phyloP scores from a whole-genome alignment of 345 rosid species.

The Hibiscus syriacus region DNA sequence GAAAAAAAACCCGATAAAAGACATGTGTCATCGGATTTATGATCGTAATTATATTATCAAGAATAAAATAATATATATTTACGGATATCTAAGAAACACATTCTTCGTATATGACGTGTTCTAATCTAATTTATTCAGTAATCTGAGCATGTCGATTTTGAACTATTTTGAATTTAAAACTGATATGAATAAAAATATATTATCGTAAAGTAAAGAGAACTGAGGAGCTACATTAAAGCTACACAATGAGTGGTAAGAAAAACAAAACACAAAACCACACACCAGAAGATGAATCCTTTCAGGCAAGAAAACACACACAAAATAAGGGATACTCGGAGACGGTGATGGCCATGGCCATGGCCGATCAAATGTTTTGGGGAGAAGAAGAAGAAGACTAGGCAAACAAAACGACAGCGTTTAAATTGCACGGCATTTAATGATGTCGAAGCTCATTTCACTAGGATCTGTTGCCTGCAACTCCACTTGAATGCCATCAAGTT shows the following conservation, averaged over 20 bases:
- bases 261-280: not conserved
- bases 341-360: not conserved
- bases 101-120: not conserved
- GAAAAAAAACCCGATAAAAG: too few relatives aligned
- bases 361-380: not conserved
- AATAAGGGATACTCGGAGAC: not conserved
- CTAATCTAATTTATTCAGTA: too few relatives aligned
- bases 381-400: not conserved
- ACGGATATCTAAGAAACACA: not conserved
- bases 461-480: conserved; percentile 98
- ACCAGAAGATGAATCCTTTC: not conserved
- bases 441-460: conserved; percentile 96
- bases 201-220: not conserved
- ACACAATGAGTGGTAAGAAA: not conserved
- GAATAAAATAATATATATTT: too few relatives aligned
- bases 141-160: too few relatives aligned
- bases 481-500: conserved; percentile 83
- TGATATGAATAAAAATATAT: too few relatives aligned
- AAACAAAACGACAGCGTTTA: too few relatives aligned
- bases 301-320: not conserved
- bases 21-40: not conserved
- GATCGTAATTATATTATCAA: not conserved
- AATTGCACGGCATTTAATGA: conserved; percentile 68
- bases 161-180: too few relatives aligned
- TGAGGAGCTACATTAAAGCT: not conserved